Evolutionary conservation across 371 early-diverging fungal species (phyloP), one percentile per base, ranked within the genome.

Genomic region (Rhizopus microsporus): DNA sequence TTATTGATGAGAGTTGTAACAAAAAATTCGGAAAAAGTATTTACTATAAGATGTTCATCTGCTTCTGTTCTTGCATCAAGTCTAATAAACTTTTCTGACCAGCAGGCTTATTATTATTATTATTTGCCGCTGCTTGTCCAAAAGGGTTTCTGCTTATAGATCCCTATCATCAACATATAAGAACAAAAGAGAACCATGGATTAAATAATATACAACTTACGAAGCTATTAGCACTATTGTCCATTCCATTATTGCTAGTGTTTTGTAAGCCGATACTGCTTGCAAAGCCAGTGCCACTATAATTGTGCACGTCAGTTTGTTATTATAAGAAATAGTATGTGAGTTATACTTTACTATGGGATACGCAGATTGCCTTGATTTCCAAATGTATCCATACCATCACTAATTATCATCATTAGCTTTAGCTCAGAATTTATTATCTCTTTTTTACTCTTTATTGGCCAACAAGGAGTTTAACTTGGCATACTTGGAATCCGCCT

Each of bases 321-420:
- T 7, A 31, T 13, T n/a, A n/a, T n/a, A n/a, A 47, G n/a, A 46
- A 29, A 34, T 13, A 45, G 33, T 12, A 31, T 23, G 39, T 30
- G 3, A 45, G 1, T 32, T 23, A 23, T 13, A 31, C 61, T 62
- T 76, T 76, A 79, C 77, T 66, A 50, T 46, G 83, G 83, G 30
- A 83, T 65, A 54, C 83, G 81, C 32, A 81, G 67, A 56, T 74
- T 74, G 10, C 81, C 81, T 39, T 59, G 59, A 48, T 83, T 81
- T 33, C 83, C 81, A 60, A 80, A 83, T 3, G 80, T 79, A 49
- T 83, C 83, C 65, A 76, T 66, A 15, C 83, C 83, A 59, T 79
- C 81, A 29, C 81, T 79, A 59, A 4, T 31, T 12, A 51, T 53
- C 30, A 13, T 29, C 12, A 23, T 38, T 15, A 33, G 23, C 35